Conservation (phyloP, 805 yeast species). For the Naumovozyma baii region DNA sequence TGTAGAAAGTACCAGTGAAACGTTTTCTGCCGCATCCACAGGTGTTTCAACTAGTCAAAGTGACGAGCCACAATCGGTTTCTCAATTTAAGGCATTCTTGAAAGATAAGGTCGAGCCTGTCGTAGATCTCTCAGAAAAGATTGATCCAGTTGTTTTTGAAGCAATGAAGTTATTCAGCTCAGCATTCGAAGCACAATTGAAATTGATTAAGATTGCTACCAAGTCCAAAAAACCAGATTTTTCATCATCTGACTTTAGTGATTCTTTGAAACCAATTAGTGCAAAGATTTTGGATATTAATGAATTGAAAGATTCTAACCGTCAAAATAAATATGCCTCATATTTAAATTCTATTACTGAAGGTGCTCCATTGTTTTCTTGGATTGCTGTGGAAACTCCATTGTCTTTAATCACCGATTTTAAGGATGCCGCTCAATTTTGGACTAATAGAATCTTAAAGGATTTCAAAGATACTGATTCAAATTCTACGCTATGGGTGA, state of each 20-base stretch:
- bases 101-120: slow-evolving; percentile 50
- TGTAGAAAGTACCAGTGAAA: slow-evolving; percentile 7
- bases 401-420: slow-evolving; percentile 68
- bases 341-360: slow-evolving; percentile 80
- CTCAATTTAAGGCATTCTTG: slow-evolving; percentile 47
- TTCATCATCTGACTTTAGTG: slow-evolving; percentile 43
- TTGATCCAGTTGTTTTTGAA: slow-evolving; percentile 40
- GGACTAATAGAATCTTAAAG: slow-evolving; percentile 85
- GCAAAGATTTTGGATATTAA: slow-evolving; percentile 47
- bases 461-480: slow-evolving; percentile 68
- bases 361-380: slow-evolving; percentile 82
- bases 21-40: slow-evolving; percentile 10
- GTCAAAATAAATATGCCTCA: slow-evolving; percentile 53
- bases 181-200: slow-evolving; percentile 45
- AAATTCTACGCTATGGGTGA: slow-evolving; percentile 74
- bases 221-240: slow-evolving; percentile 57
- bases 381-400: slow-evolving; percentile 77
- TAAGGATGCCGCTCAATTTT: slow-evolving; percentile 86
- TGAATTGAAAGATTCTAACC: slow-evolving; percentile 63
- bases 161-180: slow-evolving; percentile 42
- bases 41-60: slow-evolving; percentile 9
- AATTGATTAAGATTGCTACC: slow-evolving; percentile 49
- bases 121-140: slow-evolving; percentile 32
- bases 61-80: slow-evolving; percentile 35
- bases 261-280: slow-evolving; percentile 61